phyloP scores from a whole-genome alignment of 2,329 filamentous ascomycete species.

The Cercospora janseana region DNA sequence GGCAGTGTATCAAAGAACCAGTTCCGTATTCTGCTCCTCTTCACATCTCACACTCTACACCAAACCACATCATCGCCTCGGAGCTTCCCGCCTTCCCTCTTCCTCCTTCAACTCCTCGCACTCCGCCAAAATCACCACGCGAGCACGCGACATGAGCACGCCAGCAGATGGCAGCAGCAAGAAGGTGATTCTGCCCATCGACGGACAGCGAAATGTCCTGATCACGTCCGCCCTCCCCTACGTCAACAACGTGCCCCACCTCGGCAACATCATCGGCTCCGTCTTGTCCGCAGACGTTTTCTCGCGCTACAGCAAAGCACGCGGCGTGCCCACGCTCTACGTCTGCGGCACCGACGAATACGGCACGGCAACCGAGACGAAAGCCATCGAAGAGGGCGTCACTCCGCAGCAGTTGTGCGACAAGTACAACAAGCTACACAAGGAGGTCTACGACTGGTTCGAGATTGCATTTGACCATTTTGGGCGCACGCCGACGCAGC shows the following conservation, averaged over 20 bases:
- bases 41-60: too few species aligned
- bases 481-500: conserved; percentile 80
- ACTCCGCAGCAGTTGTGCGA: conserved; percentile 82
- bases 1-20: too few species aligned
- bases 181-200: conserved; percentile 45
- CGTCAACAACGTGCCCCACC: conserved; percentile 70
- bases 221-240: conserved; percentile 92
- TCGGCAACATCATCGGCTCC: conserved; percentile 84
- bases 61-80: too few species aligned
- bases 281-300: conserved; percentile 87
- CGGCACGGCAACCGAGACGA: conserved; percentile 92
- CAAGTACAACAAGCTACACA: conserved; percentile 88
- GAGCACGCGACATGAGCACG: conserved; percentile 17
- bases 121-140: neutral
- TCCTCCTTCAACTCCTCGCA: neutral
- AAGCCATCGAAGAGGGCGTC: conserved; percentile 82
- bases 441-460: conserved; percentile 94
- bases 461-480: conserved; percentile 93
- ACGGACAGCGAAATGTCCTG: conserved; percentile 75
- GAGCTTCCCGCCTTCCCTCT: neutral
- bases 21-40: too few species aligned
- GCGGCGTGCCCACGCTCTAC: conserved; percentile 76
- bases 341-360: conserved; percentile 92
- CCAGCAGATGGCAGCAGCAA: conserved; percentile 13
- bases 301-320: conserved; percentile 69